Conservation (phyloP, 805 yeast genomes). For the Blastobotrys americana region DNA sequence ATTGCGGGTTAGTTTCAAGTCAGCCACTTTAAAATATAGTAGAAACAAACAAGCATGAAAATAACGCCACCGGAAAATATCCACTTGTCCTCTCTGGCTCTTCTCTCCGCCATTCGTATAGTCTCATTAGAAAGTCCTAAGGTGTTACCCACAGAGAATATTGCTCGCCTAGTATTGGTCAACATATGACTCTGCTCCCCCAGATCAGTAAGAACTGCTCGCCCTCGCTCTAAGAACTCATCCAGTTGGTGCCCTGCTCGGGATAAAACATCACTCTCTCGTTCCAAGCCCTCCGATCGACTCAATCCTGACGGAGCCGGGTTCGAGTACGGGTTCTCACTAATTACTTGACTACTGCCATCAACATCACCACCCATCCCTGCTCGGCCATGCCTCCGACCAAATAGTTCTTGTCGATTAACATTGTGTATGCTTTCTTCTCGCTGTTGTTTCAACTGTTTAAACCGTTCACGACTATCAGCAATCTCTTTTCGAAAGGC, state of each 20-base stretch:
- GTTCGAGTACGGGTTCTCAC: constrained; percentile 29
- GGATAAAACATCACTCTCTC: constrained; percentile 52
- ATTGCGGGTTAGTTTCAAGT: too few species aligned
- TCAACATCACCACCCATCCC: constrained; percentile 20
- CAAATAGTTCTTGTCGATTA: constrained; percentile 48
- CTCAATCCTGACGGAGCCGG: constrained; percentile 16
- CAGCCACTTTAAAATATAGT: constrained; percentile 59
- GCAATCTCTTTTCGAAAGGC: constrained; percentile 42
- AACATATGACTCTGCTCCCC: constrained; percentile 77
- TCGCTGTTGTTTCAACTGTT: constrained; percentile 46
- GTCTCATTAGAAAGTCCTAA: constrained; percentile 85
- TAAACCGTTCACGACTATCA: constrained; percentile 45
- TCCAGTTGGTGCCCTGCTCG: constrained; percentile 79
- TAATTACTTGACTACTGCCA: constrained; percentile 8
- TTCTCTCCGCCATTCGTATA: constrained; percentile 65
- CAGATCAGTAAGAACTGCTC: constrained; percentile 74
- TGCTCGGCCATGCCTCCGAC: constrained; percentile 37
- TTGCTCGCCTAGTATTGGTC: constrained; percentile 49
- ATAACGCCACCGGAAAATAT: constrained; percentile 71
- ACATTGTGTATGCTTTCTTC: constrained; percentile 45
- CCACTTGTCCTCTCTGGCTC: constrained; percentile 81
- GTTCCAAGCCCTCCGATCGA: constrained; percentile 56
- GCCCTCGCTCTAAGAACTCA: constrained; percentile 84
- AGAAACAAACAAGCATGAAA: constrained; percentile 58
- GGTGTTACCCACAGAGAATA: constrained; percentile 65